These are phyloP conservation scores for Schizosaccharomyces pombe DNA, from an alignment of 805 yeast genomes.

Conservation along the genomic window DNA sequence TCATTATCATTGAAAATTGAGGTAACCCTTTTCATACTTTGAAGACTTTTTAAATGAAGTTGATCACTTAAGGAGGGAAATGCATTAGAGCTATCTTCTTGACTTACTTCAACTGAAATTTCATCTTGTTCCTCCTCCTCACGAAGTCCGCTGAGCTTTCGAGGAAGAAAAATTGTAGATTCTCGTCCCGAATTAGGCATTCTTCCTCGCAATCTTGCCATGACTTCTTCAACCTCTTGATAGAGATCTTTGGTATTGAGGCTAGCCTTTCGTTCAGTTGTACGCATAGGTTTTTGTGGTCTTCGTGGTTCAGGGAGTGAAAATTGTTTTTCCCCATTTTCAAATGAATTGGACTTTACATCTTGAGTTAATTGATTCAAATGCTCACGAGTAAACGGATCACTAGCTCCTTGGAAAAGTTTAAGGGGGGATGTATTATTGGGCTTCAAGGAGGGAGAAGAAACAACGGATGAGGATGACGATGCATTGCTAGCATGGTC, in stretches of 20 bases:
- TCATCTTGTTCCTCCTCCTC: conserved; percentile 2
- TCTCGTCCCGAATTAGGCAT: not conserved
- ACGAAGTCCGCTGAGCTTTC: not conserved
- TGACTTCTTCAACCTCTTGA: not conserved
- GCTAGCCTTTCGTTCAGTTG: not conserved
- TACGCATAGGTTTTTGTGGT: not conserved
- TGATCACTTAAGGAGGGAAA: not conserved
- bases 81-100: not conserved
- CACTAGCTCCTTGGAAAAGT: conserved; percentile 2
- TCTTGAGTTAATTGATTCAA: not conserved
- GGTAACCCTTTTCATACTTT: not conserved
- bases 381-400: conserved; percentile 1
- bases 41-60: not conserved
- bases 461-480: not conserved
- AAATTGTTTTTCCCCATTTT: not conserved
- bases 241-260: not conserved
- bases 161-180: not conserved
- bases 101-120: not conserved
- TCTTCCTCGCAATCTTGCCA: not conserved
- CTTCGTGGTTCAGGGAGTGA: not conserved
- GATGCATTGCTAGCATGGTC: not conserved
- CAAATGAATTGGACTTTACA: not conserved
- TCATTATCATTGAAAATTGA: too few species aligned
- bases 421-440: conserved; percentile 1
- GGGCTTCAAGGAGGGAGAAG: not conserved